Evolutionary conservation across 78 protist genomes (phyloP).

Genomic region (Pigoraptor vietnamica): DNA sequence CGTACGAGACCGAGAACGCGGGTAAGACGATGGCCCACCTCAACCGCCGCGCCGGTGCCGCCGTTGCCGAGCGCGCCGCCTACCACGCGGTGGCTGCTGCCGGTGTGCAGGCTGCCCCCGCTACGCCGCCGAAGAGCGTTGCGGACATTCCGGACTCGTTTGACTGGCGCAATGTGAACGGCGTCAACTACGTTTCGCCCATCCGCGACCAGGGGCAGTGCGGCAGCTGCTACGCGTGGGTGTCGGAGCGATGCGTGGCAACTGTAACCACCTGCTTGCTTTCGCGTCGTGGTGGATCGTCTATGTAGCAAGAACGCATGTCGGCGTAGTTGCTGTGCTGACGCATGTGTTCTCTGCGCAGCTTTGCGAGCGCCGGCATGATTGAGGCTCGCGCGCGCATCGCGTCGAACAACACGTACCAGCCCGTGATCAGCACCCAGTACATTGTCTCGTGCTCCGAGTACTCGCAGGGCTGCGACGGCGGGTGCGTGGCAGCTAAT

Average conservation of each 20-base stretch:
- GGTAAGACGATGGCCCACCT: not conserved
- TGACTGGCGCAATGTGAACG: conserved; percentile 35
- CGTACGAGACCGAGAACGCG: not conserved
- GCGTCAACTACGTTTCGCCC: conserved; percentile 38
- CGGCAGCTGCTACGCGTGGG: conserved; percentile 53
- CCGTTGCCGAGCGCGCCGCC: not conserved
- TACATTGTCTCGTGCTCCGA: conserved; percentile 2
- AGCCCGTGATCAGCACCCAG: not conserved
- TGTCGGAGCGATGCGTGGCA: too few species aligned
- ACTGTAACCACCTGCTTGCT: not conserved
- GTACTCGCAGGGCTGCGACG: conserved; percentile 14
- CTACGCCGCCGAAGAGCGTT: not conserved
- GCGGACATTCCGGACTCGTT: not conserved
- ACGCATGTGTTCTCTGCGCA: not conserved
- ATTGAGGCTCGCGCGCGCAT: not conserved
- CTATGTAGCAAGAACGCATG: too few species aligned
- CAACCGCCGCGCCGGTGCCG: not conserved
- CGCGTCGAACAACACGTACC: not conserved
- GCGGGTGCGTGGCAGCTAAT: not conserved
- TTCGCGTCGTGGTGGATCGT: too few species aligned
- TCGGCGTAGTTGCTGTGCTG: not conserved
- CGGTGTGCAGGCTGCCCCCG: not conserved
- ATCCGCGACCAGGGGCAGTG: conserved; percentile 61
- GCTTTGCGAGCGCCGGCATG: not conserved
- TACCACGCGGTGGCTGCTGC: not conserved